A percentile compares a stretch with the other conserved stretches of the same genome.
Evolutionary conservation across 2,329 filamentous ascomycete genomes (phyloP).

Genomic region (Colletotrichum higginsianum): DNA sequence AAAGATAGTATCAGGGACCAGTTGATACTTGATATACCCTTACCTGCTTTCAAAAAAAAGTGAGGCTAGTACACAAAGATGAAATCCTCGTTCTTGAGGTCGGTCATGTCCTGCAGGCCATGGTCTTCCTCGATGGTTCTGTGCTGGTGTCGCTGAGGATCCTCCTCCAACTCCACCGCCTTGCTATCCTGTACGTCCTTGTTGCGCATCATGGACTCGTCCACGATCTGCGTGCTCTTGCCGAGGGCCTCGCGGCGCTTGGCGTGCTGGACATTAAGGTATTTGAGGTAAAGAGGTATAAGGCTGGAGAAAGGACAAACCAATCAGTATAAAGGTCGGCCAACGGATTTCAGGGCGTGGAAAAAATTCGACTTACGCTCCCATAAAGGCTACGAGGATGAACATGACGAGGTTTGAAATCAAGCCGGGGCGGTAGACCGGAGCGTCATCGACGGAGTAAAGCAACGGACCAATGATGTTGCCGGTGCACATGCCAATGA

Average conservation of each 20-base stretch:
- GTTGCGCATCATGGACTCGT: conserved; percentile 41
- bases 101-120: conserved; percentile 65
- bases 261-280: conserved; percentile 70
- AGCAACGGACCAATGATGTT: conserved; percentile 78
- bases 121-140: conserved; percentile 58
- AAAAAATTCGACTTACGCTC: conserved; percentile 8
- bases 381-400: conserved; percentile 68
- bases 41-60: too few relatives aligned
- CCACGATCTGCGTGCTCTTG: conserved; percentile 56
- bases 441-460: conserved; percentile 72
- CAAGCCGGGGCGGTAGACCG: conserved; percentile 70
- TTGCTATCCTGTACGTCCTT: conserved; percentile 32
- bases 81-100: conserved; percentile 73
- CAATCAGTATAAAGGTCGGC: neutral
- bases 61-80: conserved; percentile 64
- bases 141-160: conserved; percentile 18
- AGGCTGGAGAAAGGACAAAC: neutral
- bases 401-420: conserved; percentile 74
- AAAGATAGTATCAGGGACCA: neutral
- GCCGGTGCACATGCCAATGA: conserved; percentile 75
- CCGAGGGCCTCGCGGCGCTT: conserved; percentile 69
- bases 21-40: neutral
- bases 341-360: accelerated
- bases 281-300: conserved; percentile 62
- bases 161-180: conserved; percentile 48